These are phyloP conservation scores for Tetrahymena thermophila DNA, from an alignment of 73 alveolate genomes.

Conservation along the genomic window DNA sequence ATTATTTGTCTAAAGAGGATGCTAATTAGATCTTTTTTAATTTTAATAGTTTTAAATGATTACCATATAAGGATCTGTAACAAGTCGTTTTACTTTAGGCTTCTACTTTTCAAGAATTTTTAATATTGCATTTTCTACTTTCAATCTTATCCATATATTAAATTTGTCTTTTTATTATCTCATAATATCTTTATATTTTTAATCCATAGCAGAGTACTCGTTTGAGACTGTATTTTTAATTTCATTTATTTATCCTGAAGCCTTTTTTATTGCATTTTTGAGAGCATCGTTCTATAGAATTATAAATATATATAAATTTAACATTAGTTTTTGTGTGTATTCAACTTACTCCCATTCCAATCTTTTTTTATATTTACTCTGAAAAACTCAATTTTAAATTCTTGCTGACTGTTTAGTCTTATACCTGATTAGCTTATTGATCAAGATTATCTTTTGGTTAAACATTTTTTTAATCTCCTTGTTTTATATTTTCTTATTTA, in stretches of 20 bases:
- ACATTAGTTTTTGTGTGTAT: neutral
- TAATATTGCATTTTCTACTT: neutral
- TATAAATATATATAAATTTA: too few relatives aligned
- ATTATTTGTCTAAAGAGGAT: too few relatives aligned
- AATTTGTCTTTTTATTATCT: neutral
- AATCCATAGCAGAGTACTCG: neutral
- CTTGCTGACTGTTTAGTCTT: neutral
- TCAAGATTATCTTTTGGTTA: neutral
- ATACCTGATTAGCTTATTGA: neutral
- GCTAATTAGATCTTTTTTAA: too few relatives aligned
- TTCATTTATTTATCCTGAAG: neutral
- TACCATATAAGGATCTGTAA: neutral
- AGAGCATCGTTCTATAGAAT: neutral
- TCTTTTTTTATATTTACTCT: neutral
- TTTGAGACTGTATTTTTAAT: neutral
- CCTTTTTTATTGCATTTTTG: neutral
- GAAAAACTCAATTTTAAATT: neutral
- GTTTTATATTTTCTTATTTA: too few relatives aligned
- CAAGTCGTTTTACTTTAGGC: neutral
- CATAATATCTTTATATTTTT: neutral
- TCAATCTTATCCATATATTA: neutral
- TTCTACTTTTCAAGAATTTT: neutral
- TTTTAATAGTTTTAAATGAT: too few relatives aligned
- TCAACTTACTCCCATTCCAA: neutral
- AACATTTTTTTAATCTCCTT: neutral